Evolutionary conservation across 345 rosid species (phyloP).

Genomic region (Bruguiera gymnorhiza): DNA sequence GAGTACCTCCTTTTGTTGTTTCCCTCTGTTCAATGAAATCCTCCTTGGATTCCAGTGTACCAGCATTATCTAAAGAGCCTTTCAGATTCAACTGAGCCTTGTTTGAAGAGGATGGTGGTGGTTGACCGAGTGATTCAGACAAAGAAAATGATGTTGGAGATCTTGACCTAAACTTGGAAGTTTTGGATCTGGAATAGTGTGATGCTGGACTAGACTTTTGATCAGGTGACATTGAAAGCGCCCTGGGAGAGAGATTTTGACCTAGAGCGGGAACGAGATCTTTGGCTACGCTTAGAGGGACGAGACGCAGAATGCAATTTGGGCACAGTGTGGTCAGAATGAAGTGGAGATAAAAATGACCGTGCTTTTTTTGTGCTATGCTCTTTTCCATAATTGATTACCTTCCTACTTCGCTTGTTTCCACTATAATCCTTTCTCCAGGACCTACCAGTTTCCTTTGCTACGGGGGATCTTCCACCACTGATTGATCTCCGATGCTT

Average conservation of each 20-base stretch:
- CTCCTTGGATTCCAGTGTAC: constrained; percentile 22
- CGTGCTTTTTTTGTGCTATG: constrained; percentile 26
- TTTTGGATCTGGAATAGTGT: constrained; percentile 16
- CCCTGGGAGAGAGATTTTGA: constrained; percentile 31
- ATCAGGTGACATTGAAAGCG: constrained; percentile 17
- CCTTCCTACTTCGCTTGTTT: constrained; percentile 27
- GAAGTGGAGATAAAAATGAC: constrained; percentile 25
- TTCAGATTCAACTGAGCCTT: constrained; percentile 19
- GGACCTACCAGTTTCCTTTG: constrained; percentile 18
- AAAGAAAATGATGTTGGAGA: constrained; percentile 26
- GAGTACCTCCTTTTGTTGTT: background rate
- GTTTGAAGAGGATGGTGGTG: constrained; percentile 28
- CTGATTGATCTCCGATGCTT: constrained; percentile 6
- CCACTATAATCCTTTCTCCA: constrained; percentile 17
- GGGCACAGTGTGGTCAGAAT: constrained; percentile 24
- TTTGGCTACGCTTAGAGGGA: constrained; percentile 18
- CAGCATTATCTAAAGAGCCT: background rate
- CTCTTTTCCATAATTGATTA: constrained; percentile 18
- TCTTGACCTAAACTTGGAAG: constrained; percentile 16
- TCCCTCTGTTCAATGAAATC: constrained; percentile 16
- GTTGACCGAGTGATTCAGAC: constrained; percentile 20
- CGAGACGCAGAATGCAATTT: constrained; percentile 22
- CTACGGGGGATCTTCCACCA: constrained; percentile 16
- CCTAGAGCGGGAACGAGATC: constrained; percentile 19
- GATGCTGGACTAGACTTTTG: constrained; percentile 27